These are phyloP conservation scores for Amaranthus palmeri DNA, from an alignment of 148 eudicot genomes.

Conservation along the genomic window DNA sequence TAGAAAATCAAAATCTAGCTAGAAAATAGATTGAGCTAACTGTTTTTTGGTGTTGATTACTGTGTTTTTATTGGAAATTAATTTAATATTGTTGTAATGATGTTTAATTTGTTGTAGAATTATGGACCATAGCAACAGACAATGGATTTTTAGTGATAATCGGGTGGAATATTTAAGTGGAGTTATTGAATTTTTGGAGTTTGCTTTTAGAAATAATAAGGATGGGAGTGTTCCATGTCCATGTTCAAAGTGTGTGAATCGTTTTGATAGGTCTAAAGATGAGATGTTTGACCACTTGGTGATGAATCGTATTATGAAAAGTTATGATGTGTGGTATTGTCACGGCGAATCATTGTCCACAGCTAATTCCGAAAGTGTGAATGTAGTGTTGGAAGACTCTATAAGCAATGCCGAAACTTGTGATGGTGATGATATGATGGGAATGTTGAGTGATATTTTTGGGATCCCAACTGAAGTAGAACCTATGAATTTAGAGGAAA, in stretches of 20 bases:
- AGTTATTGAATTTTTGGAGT: conserved; percentile 1
- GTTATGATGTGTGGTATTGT: not conserved
- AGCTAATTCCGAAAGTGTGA: no score
- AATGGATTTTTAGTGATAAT: no score
- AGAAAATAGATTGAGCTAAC: no score
- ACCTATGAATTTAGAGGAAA: not conserved
- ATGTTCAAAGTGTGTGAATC: conserved; percentile 4
- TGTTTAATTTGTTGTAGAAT: no score
- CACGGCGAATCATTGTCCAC: no score
- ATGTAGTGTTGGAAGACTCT: no score
- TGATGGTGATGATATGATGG: not conserved
- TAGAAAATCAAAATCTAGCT: no score
- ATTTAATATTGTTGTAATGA: no score
- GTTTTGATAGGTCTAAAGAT: not conserved
- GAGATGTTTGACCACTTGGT: conserved; percentile 1
- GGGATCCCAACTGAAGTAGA: not conserved
- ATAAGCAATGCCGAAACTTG: no score
- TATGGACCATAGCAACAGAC: no score
- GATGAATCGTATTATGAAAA: not conserved
- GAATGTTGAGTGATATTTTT: conserved; percentile 1
- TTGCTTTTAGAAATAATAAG: not conserved
- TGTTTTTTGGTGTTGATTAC: no score
- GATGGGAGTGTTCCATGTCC: not conserved
- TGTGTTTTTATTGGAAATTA: no score
- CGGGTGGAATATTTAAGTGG: not conserved